A percentile compares a stretch with the other conserved stretches of the same genome.
Evolutionary conservation across 148 eudicot genomes (phyloP).

Genomic region (Vaccinium darrowii): DNA sequence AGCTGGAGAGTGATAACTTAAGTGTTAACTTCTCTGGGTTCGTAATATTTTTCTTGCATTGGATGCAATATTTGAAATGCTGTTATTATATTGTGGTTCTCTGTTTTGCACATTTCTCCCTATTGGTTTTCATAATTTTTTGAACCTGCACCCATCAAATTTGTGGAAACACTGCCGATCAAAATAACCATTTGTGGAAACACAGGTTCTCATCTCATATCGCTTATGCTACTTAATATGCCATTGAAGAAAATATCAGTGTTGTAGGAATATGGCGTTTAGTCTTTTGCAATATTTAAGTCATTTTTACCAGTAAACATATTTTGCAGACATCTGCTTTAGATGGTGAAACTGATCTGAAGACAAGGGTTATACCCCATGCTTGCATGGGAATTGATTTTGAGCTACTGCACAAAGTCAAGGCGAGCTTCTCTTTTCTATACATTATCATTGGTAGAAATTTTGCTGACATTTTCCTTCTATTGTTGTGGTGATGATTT

Average conservation of each 20-base stretch:
- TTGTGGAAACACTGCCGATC: background rate
- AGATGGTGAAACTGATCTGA: constrained; percentile 98
- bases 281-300: constrained; percentile 12
- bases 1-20: background rate
- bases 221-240: background rate
- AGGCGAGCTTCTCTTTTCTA: constrained; percentile 43
- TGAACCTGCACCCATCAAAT: background rate
- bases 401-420: constrained; percentile 87
- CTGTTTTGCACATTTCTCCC: background rate
- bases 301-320: constrained; percentile 8
- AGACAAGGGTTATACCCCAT: constrained; percentile 80
- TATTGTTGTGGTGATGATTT: constrained; percentile 8
- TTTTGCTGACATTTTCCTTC: background rate
- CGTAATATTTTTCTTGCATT: background rate
- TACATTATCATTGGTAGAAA: constrained; percentile 9
- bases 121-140: background rate
- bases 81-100: background rate
- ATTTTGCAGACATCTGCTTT: constrained; percentile 82
- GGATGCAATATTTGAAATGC: background rate
- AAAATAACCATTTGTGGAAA: background rate
- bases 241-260: background rate
- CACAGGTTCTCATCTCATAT: background rate
- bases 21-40: background rate
- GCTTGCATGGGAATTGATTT: constrained; percentile 92
- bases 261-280: background rate